Evolutionary conservation across 2,329 filamentous ascomycete genomes (phyloP), one percentile per base, ranked within the genome.

Genomic region (Aspergillus costaricaensis): DNA sequence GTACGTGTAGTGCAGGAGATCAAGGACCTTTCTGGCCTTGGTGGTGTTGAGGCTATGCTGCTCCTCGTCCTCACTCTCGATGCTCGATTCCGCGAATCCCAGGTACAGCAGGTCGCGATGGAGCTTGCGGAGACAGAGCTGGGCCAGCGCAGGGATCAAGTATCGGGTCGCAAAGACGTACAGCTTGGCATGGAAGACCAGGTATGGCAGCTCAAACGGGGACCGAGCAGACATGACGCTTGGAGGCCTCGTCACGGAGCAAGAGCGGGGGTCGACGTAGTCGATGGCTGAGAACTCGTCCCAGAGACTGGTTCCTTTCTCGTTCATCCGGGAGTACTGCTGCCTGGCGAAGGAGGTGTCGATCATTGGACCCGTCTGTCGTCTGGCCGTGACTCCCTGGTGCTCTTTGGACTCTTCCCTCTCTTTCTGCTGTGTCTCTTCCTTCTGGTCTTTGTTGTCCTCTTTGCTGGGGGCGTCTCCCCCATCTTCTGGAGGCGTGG

Each of bases 131-230:
- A 79, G 72, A 62, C 75, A 76, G 32, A 78, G 68, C 57, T 78
- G 74, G 2, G 75, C 75, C 25, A 79, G 71, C 14, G 72, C 72
- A 3, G 75, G 73, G 58, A 79, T 76, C 47, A 78, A 66, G 65
- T 76, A 79, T 52, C 74, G 74, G 2, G 75, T 76, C n/a, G 76
- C 76, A 57, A 79, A 78, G 59, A 77, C 73, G 61, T 79, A 78
- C 49, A 79, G 61, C 66, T 79, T 78, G n/a, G 77, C 77, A 44
- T 79, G 77, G 65, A 78, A 78, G 41, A 76, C 69, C 27, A 78
- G 70, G 58, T 79, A 78, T 4, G 76, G 76, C 12, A 75, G 67
- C 14, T 72, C 70, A 15, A 65, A 61, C 2, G 57, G 47, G n/a
- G 48, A 51, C 53, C 58, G 58, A 58, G 52, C 61, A 15, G 48